Percentiles rank a stretch among this genome's conserved stretches.
Evolutionary conservation across 441 rosid species (phyloP).

Genomic region (Mallotus japonicus): DNA sequence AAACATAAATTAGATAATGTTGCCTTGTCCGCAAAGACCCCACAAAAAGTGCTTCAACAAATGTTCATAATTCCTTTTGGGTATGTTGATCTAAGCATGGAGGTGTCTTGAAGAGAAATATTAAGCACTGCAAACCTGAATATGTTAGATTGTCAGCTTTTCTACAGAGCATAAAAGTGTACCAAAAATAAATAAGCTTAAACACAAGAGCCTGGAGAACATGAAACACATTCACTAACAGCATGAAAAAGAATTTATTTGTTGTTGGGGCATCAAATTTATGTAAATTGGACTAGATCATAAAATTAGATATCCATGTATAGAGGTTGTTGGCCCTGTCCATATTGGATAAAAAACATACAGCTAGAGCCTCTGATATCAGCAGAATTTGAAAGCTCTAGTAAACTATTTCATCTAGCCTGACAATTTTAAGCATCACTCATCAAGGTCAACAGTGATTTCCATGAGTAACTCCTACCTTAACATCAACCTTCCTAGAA

Average conservation of each 20-base stretch:
- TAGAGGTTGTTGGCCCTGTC: too few relatives aligned
- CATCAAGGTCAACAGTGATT: background rate
- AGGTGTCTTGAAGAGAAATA: constrained; percentile 2
- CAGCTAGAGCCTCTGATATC: background rate
- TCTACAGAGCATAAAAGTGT: background rate
- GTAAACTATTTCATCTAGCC: background rate
- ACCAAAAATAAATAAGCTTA: background rate
- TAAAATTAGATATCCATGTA: background rate
- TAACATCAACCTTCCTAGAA: background rate
- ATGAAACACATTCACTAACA: background rate
- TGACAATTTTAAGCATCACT: background rate
- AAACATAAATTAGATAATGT: background rate
- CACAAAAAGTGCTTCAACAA: constrained; percentile 12
- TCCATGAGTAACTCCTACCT: background rate
- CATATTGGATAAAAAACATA: background rate
- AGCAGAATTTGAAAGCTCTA: constrained; percentile 2
- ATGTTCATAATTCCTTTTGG: background rate
- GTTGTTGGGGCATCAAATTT: background rate
- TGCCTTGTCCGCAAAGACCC: background rate
- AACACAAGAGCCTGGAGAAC: background rate
- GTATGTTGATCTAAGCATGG: constrained; percentile 13
- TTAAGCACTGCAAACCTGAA: constrained; percentile 15
- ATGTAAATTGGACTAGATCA: background rate
- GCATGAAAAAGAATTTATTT: background rate
- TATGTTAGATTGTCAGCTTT: constrained; percentile 6